Evolutionary conservation across 2,329 filamentous ascomycete species (phyloP).

Genomic region (Phyllosticta capitalensis): DNA sequence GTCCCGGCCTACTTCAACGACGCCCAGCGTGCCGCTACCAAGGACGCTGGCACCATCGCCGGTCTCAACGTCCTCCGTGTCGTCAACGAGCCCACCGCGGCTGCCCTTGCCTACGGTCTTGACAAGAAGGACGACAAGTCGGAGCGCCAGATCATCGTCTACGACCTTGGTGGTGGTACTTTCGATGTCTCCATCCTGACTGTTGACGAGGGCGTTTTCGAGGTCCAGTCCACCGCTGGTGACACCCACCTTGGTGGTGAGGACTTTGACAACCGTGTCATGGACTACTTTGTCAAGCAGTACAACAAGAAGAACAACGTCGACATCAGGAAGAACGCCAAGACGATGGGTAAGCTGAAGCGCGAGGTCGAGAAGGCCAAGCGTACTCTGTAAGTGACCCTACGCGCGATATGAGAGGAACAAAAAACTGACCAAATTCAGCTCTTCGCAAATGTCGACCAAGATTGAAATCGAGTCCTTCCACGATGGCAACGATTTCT

Average conservation of each 20-base stretch:
- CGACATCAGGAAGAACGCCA: slow-evolving; percentile 86
- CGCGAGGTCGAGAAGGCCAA: slow-evolving; percentile 99
- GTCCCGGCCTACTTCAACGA: slow-evolving; percentile 98
- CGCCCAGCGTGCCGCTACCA: slow-evolving; percentile 92
- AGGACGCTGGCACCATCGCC: slow-evolving; percentile 86
- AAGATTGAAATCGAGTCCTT: slow-evolving; percentile 96
- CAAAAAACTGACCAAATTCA: background rate
- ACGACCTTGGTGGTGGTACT: slow-evolving; percentile 35
- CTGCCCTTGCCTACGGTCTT: slow-evolving; percentile 88
- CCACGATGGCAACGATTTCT: slow-evolving; percentile 95
- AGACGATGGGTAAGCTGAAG: slow-evolving; percentile 99
- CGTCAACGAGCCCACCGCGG: slow-evolving; percentile 92
- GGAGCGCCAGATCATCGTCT: slow-evolving; percentile 32
- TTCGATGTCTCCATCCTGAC: slow-evolving; percentile 24
- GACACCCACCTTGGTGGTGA: slow-evolving; percentile 97
- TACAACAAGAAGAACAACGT: slow-evolving; percentile 98
- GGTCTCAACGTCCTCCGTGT: slow-evolving; percentile 93
- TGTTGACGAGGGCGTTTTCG: slow-evolving; percentile 83
- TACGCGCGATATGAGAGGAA: background rate
- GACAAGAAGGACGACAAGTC: slow-evolving; percentile 29
- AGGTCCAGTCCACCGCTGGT: slow-evolving; percentile 90
- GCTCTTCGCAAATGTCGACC: slow-evolving; percentile 77
- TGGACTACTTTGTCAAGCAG: slow-evolving; percentile 89
- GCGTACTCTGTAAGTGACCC: slow-evolving; percentile 59
- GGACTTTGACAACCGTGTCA: slow-evolving; percentile 96